Conservation (phyloP, 352 stramenopile genomes). For the Globisporangium canariense region DNA sequence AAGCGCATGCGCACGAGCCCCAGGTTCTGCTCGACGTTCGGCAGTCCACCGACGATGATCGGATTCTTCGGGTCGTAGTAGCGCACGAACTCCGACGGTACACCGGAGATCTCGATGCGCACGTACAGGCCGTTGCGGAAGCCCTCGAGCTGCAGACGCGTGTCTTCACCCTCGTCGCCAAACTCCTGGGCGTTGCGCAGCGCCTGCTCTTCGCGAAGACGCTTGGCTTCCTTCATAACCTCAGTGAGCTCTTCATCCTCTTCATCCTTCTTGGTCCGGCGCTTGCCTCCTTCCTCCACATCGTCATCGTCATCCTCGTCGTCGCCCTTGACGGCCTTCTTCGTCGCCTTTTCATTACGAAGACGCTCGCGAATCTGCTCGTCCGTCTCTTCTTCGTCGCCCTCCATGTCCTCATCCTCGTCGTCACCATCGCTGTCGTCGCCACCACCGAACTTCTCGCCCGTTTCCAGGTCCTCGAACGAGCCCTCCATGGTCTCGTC, state of each 20-base stretch:
- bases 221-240: conserved; percentile 83
- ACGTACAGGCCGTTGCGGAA: conserved; percentile 97
- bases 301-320: conserved; percentile 53
- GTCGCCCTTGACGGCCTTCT: conserved; percentile 73
- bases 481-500: conserved; percentile 93
- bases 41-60: conserved; percentile 93
- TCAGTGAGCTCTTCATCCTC: conserved; percentile 87
- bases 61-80: conserved; percentile 90
- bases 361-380: conserved; percentile 83
- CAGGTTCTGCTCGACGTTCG: conserved; percentile 94
- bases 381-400: conserved; percentile 59
- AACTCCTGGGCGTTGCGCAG: conserved; percentile 94
- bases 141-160: conserved; percentile 91
- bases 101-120: conserved; percentile 93
- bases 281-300: conserved; percentile 29
- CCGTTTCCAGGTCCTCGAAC: conserved; percentile 98
- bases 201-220: conserved; percentile 75
- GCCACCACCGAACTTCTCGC: conserved; percentile 63
- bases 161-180: conserved; percentile 91
- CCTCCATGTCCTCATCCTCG: conserved; percentile 32
- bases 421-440: conserved; percentile 22
- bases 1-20: conserved; percentile 95
- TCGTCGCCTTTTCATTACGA: conserved; percentile 88
- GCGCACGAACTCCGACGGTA: conserved; percentile 95
- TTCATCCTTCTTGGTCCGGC: conserved; percentile 41